Evolutionary conservation across 768 basidiomycete species (phyloP).

Genomic region (Serendipita sp.): DNA sequence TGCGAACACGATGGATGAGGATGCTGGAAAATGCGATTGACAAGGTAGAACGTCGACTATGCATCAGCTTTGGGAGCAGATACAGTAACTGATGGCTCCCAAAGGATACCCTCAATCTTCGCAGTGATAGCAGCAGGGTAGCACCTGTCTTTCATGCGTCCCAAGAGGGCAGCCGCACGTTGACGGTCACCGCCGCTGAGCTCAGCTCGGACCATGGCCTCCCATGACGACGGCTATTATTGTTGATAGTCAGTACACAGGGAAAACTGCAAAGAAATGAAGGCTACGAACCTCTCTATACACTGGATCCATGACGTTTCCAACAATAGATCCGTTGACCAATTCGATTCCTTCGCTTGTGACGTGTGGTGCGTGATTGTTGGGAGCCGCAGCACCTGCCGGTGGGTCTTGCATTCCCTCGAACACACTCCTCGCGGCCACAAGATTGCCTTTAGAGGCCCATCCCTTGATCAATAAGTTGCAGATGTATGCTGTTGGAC

Average conservation of each 20-base stretch:
- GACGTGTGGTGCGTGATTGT: constrained; percentile 71
- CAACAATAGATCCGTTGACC: constrained; percentile 19
- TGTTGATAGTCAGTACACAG: constrained; percentile 3
- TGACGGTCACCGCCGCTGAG: constrained; percentile 60
- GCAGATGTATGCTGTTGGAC: constrained; percentile 73
- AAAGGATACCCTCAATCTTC: constrained; percentile 4
- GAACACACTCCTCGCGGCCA: constrained; percentile 60
- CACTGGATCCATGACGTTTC: constrained; percentile 37
- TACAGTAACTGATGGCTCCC: not conserved
- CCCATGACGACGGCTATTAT: constrained; percentile 75
- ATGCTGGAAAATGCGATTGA: too few relatives aligned
- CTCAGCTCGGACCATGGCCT: constrained; percentile 89
- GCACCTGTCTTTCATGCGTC: constrained; percentile 39
- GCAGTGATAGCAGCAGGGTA: not conserved
- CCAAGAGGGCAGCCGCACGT: constrained; percentile 50
- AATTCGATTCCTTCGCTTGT: constrained; percentile 17
- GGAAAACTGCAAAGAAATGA: not conserved
- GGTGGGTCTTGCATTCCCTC: constrained; percentile 67
- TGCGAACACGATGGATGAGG: too few relatives aligned
- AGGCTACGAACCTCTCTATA: constrained; percentile 56
- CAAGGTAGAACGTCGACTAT: too few relatives aligned
- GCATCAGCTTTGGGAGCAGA: too few relatives aligned
- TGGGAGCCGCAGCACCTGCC: constrained; percentile 68
- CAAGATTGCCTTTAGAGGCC: constrained; percentile 52
- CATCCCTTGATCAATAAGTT: constrained; percentile 58